Conservation (phyloP, 148 eudicot species). For the Silene conica region DNA sequence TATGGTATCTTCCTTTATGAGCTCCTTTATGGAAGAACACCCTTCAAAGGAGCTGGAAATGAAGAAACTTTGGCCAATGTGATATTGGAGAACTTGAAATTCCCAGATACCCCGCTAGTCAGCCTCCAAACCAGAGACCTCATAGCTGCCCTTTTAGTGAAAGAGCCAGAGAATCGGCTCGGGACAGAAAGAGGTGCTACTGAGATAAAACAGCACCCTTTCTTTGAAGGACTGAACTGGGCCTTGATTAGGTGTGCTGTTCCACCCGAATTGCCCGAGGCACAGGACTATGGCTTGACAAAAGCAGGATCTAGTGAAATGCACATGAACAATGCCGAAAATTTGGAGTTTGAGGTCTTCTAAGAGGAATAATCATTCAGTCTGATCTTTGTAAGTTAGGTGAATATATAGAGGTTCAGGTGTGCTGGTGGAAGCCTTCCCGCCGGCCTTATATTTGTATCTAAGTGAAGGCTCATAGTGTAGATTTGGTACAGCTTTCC, state of each 20-base stretch:
- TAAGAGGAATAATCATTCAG: slow-evolving; percentile 16
- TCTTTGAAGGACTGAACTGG: slow-evolving; percentile 90
- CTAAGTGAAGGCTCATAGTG: slow-evolving; percentile 18
- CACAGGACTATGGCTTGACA: slow-evolving; percentile 25
- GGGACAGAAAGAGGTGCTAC: slow-evolving; percentile 87
- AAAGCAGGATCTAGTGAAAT: slow-evolving; percentile 33
- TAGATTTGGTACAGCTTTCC: slow-evolving; percentile 20
- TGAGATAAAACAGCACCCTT: slow-evolving; percentile 85
- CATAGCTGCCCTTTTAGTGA: slow-evolving; percentile 59
- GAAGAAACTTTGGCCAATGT: slow-evolving; percentile 86
- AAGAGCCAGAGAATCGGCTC: slow-evolving; percentile 74
- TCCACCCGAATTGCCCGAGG: slow-evolving; percentile 77
- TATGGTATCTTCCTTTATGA: slow-evolving; percentile 83
- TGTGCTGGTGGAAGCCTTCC: not conserved
- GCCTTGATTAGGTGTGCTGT: slow-evolving; percentile 80
- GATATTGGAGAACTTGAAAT: slow-evolving; percentile 55
- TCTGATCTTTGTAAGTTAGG: not conserved
- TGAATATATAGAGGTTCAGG: not conserved
- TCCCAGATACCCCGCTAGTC: slow-evolving; percentile 76
- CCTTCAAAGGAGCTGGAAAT: slow-evolving; percentile 73
- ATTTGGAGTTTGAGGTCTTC: slow-evolving; percentile 66
- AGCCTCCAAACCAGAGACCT: slow-evolving; percentile 81
- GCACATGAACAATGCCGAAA: slow-evolving; percentile 43
- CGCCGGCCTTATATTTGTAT: slow-evolving; percentile 17
- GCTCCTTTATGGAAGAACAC: slow-evolving; percentile 88